A percentile compares a stretch with the other conserved stretches of the same genome.
phyloP scores from a whole-genome alignment of 805 yeast species.

The Yamadazyma sp. region DNA sequence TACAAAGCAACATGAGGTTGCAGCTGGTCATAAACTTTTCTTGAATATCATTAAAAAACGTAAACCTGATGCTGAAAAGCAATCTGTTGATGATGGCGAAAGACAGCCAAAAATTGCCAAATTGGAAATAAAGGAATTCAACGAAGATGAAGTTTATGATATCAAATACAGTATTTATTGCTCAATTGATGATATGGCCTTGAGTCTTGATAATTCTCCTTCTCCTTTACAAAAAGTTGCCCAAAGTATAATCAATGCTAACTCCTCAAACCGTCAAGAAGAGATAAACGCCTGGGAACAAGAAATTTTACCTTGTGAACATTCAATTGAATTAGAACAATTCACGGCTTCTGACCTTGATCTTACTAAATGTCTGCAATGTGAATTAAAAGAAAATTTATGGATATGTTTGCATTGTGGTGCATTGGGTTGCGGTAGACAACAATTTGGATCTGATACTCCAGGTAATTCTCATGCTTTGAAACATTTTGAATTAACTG shows the following conservation, averaged over 20 bases:
- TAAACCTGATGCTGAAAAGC: slow-evolving; percentile 38
- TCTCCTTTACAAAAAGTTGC: slow-evolving; percentile 28
- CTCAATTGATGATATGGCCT: slow-evolving; percentile 24
- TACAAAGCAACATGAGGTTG: slow-evolving; percentile 52
- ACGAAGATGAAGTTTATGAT: slow-evolving; percentile 63
- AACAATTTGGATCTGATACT: slow-evolving; percentile 82
- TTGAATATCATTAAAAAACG: slow-evolving; percentile 55
- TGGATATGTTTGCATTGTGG: slow-evolving; percentile 97
- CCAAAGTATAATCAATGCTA: slow-evolving; percentile 48
- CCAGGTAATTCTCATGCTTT: slow-evolving; percentile 95
- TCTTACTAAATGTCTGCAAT: slow-evolving; percentile 47
- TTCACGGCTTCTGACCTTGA: slow-evolving; percentile 18
- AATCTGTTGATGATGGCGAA: slow-evolving; percentile 16
- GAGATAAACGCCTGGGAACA: slow-evolving; percentile 92
- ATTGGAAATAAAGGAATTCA: slow-evolving; percentile 61
- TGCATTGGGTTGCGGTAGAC: slow-evolving; percentile 88
- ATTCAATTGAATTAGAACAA: slow-evolving; percentile 57
- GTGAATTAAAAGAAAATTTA: slow-evolving; percentile 70
- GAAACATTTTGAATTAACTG: slow-evolving; percentile 54
- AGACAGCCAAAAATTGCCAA: slow-evolving; percentile 50
- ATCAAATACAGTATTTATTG: slow-evolving; percentile 41
- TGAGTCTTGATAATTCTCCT: slow-evolving; percentile 21
- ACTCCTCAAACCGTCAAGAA: slow-evolving; percentile 57
- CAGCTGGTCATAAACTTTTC: slow-evolving; percentile 52
- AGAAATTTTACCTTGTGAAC: slow-evolving; percentile 77